Evolutionary conservation across 2,329 filamentous ascomycete genomes (phyloP).

Genomic region (Bertia moriformis): DNA sequence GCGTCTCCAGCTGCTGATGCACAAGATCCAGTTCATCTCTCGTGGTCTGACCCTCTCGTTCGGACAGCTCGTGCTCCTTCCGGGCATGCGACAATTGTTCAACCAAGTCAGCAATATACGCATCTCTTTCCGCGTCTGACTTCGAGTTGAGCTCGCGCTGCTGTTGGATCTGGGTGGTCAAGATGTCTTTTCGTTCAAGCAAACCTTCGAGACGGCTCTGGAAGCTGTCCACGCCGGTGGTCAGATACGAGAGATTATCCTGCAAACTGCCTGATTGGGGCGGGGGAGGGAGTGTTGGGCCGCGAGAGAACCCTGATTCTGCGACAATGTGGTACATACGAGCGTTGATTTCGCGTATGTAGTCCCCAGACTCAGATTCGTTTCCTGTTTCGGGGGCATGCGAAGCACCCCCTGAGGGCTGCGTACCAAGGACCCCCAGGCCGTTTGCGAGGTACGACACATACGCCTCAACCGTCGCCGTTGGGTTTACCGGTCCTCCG

Average conservation of each 20-base stretch:
- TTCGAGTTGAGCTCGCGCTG: conserved; percentile 85
- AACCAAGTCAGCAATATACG: conserved; percentile 42
- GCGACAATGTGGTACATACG: neutral
- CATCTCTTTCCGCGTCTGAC: conserved; percentile 59
- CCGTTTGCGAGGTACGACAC: neutral
- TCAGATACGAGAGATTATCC: neutral
- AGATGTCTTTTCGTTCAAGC: conserved; percentile 75
- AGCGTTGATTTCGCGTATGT: neutral
- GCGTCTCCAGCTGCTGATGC: neutral
- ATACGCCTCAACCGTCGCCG: neutral
- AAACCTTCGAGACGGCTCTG: conserved; percentile 64
- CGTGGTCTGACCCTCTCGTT: conserved; percentile 9
- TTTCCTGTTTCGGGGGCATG: too few species aligned
- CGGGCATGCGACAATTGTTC: conserved; percentile 34
- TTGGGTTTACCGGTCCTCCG: conserved; percentile 19
- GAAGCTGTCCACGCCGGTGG: conserved; percentile 19
- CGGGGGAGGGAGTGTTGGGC: neutral
- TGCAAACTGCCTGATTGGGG: neutral
- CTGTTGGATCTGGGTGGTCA: conserved; percentile 86
- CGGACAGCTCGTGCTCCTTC: conserved; percentile 14
- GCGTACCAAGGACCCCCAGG: neutral
- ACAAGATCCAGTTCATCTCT: neutral
- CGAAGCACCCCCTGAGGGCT: neutral
- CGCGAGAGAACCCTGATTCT: neutral
- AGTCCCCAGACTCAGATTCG: too few species aligned